Percentiles rank a stretch among this genome's conserved stretches.
These are phyloP conservation scores for Nannochloris sp. DNA, from an alignment of 139 green algal genomes.

Conservation along the genomic window DNA sequence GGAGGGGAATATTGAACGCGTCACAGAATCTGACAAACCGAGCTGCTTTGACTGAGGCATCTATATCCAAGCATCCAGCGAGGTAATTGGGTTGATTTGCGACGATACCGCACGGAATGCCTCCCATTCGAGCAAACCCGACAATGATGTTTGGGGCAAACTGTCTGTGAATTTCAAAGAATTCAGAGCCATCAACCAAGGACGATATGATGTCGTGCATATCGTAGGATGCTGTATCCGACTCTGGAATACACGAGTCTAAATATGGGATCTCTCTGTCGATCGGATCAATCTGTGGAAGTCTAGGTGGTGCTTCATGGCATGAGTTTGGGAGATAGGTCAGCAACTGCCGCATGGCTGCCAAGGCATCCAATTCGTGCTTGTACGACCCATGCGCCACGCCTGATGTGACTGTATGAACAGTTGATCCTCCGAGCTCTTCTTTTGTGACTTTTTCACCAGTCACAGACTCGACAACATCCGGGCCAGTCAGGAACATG, in stretches of 20 bases:
- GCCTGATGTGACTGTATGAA: conserved; percentile 46
- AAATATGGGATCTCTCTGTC: conserved; percentile 26
- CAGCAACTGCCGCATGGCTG: conserved; percentile 42
- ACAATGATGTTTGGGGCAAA: conserved; percentile 55
- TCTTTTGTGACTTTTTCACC: conserved; percentile 44
- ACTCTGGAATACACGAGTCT: conserved; percentile 36
- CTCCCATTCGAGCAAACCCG: conserved; percentile 50
- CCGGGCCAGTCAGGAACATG: conserved; percentile 64
- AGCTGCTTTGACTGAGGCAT: conserved; percentile 55
- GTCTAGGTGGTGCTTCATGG: background rate
- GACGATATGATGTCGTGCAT: conserved; percentile 41
- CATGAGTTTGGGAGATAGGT: conserved; percentile 46
- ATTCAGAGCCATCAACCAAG: conserved; percentile 46
- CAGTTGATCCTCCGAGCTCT: conserved; percentile 43
- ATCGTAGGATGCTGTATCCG: conserved; percentile 37
- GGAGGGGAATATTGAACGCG: conserved; percentile 56
- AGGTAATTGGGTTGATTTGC: conserved; percentile 57
- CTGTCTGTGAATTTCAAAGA: conserved; percentile 55
- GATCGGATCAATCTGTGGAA: conserved; percentile 14
- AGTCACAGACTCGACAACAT: conserved; percentile 49
- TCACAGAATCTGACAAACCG: conserved; percentile 70
- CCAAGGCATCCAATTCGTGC: conserved; percentile 56
- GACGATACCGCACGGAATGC: conserved; percentile 51
- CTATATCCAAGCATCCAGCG: conserved; percentile 62
- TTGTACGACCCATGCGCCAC: conserved; percentile 42